phyloP scores from a whole-genome alignment of 2,329 filamentous ascomycete species.

The Lachnum nothofagi region DNA sequence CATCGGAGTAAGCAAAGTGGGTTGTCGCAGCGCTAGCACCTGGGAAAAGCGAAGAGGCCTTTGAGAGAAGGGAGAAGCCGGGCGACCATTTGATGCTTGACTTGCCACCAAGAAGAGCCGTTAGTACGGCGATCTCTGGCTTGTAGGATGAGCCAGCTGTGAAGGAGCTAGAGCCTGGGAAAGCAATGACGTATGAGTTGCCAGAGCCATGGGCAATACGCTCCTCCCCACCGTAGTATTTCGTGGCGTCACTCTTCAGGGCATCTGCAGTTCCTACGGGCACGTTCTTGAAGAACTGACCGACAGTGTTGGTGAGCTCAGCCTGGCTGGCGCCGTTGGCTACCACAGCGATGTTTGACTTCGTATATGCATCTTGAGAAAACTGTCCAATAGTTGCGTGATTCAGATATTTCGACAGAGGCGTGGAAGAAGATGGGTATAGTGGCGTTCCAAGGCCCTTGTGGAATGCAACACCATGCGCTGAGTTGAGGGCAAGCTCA shows the following conservation, averaged over 20 bases:
- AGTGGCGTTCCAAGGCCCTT: slow-evolving; percentile 78
- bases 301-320: slow-evolving; percentile 81
- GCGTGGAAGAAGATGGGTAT: slow-evolving; percentile 65
- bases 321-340: slow-evolving; percentile 77
- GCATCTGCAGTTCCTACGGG: slow-evolving; percentile 47
- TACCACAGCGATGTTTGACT: slow-evolving; percentile 85
- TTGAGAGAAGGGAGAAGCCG: slow-evolving; percentile 85
- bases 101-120: slow-evolving; percentile 82
- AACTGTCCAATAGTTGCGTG: slow-evolving; percentile 70
- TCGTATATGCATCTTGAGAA: slow-evolving; percentile 74
- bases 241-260: slow-evolving; percentile 59
- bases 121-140: slow-evolving; percentile 82
- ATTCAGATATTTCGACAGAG: slow-evolving; percentile 74
- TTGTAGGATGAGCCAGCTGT: slow-evolving; percentile 68
- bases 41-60: slow-evolving; percentile 63
- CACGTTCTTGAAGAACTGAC: slow-evolving; percentile 80
- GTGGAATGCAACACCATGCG: slow-evolving; percentile 86
- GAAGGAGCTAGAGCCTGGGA: slow-evolving; percentile 80
- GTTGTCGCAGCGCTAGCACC: slow-evolving; percentile 66
- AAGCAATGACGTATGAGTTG: slow-evolving; percentile 83
- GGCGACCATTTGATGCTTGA: slow-evolving; percentile 92
- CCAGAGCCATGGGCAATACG: slow-evolving; percentile 71
- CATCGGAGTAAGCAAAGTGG: slow-evolving; percentile 86
- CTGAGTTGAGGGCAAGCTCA: slow-evolving; percentile 75
- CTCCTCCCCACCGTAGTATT: slow-evolving; percentile 95